Evolutionary conservation across 2,329 filamentous ascomycete genomes (phyloP).

Genomic region (Epichloe coenophiala): DNA sequence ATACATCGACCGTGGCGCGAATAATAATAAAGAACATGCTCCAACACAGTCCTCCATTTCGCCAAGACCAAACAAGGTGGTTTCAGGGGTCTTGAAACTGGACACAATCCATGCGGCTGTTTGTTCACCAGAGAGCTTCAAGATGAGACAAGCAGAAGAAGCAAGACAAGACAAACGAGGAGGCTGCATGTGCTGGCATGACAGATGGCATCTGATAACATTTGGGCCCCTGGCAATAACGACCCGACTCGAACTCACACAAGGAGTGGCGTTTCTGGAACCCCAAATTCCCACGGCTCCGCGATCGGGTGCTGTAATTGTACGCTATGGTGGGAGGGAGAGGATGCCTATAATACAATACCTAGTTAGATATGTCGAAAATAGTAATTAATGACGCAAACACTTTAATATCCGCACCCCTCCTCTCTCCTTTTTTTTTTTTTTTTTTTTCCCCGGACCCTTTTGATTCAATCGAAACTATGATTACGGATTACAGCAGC

Average conservation of each 20-base stretch:
- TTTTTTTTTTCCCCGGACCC: background rate
- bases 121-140: too few relatives aligned
- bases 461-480: background rate
- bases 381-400: background rate
- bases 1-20: slow-evolving; percentile 10
- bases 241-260: background rate
- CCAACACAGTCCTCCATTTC: background rate
- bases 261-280: background rate
- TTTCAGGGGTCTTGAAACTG: background rate
- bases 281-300: background rate
- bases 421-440: too few relatives aligned
- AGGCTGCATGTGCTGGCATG: background rate
- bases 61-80: background rate
- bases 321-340: background rate
- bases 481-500: slow-evolving; percentile 6
- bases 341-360: background rate
- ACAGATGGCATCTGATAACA: background rate
- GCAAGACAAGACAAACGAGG: too few relatives aligned
- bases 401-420: background rate
- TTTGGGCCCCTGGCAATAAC: too few relatives aligned
- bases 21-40: background rate
- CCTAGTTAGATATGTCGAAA: background rate
- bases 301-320: background rate
- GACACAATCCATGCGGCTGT: background rate
- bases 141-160: too few relatives aligned